Evolutionary conservation across 2,329 filamentous ascomycete genomes (phyloP).

Genomic region (Davidsoniella neocaledoniae): DNA sequence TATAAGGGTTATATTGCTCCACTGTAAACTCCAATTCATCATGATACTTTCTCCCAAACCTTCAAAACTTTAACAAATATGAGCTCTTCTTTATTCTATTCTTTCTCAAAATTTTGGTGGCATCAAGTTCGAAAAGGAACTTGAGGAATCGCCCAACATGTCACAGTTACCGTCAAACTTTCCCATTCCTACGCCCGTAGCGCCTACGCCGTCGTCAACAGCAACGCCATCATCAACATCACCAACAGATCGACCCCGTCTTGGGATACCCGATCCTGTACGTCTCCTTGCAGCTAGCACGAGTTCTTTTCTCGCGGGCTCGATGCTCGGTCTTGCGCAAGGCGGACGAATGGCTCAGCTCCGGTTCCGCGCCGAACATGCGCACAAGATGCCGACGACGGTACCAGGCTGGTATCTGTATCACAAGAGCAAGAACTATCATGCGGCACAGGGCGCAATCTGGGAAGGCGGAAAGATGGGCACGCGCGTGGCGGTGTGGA

Average conservation of each 20-base stretch:
- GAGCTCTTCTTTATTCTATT: too few species aligned
- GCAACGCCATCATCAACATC: too few species aligned
- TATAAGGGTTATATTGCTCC: too few species aligned
- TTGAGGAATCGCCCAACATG: too few species aligned
- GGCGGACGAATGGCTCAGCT: constrained; percentile 60
- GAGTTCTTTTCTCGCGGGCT: constrained; percentile 50
- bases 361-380: constrained; percentile 88
- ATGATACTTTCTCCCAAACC: too few species aligned
- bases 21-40: too few species aligned
- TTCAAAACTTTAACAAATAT: too few species aligned
- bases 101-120: too few species aligned
- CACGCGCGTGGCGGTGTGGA: constrained; percentile 52
- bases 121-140: too few species aligned
- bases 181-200: too few species aligned
- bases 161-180: too few species aligned
- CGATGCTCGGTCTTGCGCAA: constrained; percentile 52
- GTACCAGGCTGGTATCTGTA: constrained; percentile 94
- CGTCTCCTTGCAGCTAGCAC: constrained; percentile 50
- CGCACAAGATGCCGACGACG: constrained; percentile 73
- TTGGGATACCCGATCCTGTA: constrained; percentile 45
- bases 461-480: constrained; percentile 67
- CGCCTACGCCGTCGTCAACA: too few species aligned
- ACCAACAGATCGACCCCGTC: constrained; percentile 22
- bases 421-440: constrained; percentile 95
- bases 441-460: constrained; percentile 59